phyloP scores from a whole-genome alignment of 345 rosid species.

The Brassica juncea region DNA sequence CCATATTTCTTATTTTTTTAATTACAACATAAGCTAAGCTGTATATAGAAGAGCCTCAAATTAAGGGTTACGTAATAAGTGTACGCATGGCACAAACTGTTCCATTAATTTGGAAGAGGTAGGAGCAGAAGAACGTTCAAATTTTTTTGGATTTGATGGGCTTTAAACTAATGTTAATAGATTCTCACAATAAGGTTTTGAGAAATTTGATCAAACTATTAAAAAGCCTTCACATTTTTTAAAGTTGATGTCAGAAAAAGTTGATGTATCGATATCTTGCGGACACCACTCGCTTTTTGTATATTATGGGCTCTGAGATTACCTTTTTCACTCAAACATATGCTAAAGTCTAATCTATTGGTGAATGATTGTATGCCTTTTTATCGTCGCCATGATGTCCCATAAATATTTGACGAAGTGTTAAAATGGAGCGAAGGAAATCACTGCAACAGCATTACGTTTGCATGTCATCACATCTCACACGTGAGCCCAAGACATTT shows the following conservation, averaged over 20 bases:
- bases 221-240: background rate
- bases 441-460: slow-evolving; percentile 41
- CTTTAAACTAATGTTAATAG: background rate
- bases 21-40: background rate
- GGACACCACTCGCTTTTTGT: background rate
- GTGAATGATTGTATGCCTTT: slow-evolving; percentile 31
- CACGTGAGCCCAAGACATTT: slow-evolving; percentile 19
- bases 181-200: background rate
- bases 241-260: background rate
- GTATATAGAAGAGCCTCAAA: background rate
- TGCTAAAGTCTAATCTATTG: slow-evolving; percentile 31
- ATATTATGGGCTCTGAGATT: background rate
- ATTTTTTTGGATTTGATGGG: too few relatives aligned
- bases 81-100: background rate
- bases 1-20: too few relatives aligned
- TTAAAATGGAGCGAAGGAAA: slow-evolving; percentile 3
- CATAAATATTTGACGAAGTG: slow-evolving; percentile 2
- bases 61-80: background rate
- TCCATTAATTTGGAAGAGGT: background rate
- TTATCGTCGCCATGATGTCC: slow-evolving; percentile 7
- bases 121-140: background rate
- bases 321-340: slow-evolving; percentile 12
- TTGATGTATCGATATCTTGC: background rate
- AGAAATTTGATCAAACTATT: background rate
- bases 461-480: slow-evolving; percentile 37